Evolutionary conservation across 192 early-diverging fungal species (phyloP).

Genomic region (Backusella mclennaniae): DNA sequence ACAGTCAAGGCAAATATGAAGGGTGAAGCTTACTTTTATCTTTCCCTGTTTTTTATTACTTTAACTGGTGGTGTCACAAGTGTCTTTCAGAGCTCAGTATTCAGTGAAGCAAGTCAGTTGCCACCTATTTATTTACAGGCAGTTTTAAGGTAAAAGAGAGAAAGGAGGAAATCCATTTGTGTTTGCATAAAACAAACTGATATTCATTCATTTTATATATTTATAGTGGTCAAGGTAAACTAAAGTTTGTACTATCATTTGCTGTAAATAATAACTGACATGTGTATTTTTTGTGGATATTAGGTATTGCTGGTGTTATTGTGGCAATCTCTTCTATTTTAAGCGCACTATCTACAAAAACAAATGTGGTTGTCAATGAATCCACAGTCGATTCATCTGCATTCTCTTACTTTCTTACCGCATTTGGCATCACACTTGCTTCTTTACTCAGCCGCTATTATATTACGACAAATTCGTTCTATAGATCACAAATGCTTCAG

Average conservation of each 20-base stretch:
- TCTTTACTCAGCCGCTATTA: constrained; percentile 40
- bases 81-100: constrained; percentile 63
- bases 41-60: constrained; percentile 55
- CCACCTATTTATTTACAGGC: constrained; percentile 68
- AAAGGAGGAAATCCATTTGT: neutral
- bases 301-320: constrained; percentile 63
- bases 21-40: constrained; percentile 61
- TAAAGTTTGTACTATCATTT: neutral
- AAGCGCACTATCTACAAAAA: constrained; percentile 42
- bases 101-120: constrained; percentile 71
- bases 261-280: neutral
- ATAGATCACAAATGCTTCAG: constrained; percentile 35
- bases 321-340: constrained; percentile 44
- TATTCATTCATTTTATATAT: neutral
- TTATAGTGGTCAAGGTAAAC: constrained; percentile 50
- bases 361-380: neutral
- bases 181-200: neutral
- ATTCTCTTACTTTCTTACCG: constrained; percentile 51
- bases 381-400: constrained; percentile 30
- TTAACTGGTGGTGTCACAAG: constrained; percentile 59
- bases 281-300: neutral
- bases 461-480: constrained; percentile 41
- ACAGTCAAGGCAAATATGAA: constrained; percentile 45
- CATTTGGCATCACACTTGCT: constrained; percentile 38
- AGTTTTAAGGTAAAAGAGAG: constrained; percentile 57